phyloP scores from a whole-genome alignment of 768 basidiomycete species.

The Nevesoporus exiguus region DNA sequence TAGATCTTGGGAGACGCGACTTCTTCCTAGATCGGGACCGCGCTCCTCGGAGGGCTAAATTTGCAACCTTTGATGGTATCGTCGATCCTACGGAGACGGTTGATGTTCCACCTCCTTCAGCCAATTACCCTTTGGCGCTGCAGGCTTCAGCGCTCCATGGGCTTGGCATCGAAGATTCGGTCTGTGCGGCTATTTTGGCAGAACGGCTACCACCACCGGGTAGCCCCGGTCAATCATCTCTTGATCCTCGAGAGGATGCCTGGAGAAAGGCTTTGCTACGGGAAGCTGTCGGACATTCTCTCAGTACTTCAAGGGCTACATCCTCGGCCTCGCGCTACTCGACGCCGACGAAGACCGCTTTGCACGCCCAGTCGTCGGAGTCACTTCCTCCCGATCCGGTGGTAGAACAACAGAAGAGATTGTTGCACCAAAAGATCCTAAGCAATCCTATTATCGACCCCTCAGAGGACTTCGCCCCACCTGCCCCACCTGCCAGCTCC shows the following conservation, averaged over 20 bases:
- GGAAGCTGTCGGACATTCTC: constrained; percentile 75
- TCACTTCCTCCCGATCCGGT: constrained; percentile 18
- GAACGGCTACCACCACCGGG: constrained; percentile 65
- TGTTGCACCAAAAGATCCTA: constrained; percentile 45
- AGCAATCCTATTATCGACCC: constrained; percentile 37
- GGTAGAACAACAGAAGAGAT: constrained; percentile 24
- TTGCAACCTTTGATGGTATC: constrained; percentile 47
- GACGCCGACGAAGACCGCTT: constrained; percentile 34
- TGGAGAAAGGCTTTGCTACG: constrained; percentile 78
- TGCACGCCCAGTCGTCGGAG: constrained; percentile 21
- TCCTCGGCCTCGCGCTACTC: constrained; percentile 34
- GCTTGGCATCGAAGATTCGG: constrained; percentile 68
- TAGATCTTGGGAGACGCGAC: constrained; percentile 60
- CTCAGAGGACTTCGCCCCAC: constrained; percentile 31
- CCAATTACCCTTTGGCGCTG: constrained; percentile 67
- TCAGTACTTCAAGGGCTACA: constrained; percentile 54
- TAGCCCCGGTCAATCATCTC: constrained; percentile 56
- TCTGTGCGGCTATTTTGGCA: constrained; percentile 73
- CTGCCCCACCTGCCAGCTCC: constrained; percentile 10
- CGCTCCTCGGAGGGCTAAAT: constrained; percentile 36
- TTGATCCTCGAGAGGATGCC: constrained; percentile 54
- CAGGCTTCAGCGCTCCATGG: constrained; percentile 74
- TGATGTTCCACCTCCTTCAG: constrained; percentile 68
- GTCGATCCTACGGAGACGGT: constrained; percentile 85
- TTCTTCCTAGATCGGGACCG: constrained; percentile 45